Conservation (phyloP, 331 rosid genomes). For the Pyrus hybrid region DNA sequence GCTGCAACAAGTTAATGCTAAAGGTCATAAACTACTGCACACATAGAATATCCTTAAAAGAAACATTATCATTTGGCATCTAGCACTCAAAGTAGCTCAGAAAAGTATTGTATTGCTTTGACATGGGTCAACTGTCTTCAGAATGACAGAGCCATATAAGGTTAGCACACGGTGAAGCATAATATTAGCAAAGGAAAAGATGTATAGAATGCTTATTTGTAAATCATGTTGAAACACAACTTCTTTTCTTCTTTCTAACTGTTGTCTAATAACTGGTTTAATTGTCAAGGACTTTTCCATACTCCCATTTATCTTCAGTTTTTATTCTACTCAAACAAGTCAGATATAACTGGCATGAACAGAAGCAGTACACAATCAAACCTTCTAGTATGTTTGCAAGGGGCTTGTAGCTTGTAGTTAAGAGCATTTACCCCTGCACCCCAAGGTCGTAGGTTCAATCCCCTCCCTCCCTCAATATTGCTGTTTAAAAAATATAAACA, state of each 20-base stretch:
- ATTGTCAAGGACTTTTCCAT: background rate
- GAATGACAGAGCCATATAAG: background rate
- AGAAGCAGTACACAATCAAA: background rate
- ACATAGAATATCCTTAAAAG: background rate
- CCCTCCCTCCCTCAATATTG: too few species aligned
- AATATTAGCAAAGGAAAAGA: background rate
- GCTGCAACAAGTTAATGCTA: conserved; percentile 16
- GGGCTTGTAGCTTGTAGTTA: too few species aligned
- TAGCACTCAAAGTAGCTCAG: background rate
- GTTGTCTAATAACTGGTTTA: background rate
- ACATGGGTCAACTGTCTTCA: background rate
- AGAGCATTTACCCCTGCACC: too few species aligned
- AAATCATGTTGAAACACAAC: background rate
- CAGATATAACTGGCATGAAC: background rate
- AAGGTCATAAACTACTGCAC: background rate
- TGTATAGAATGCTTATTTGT: background rate
- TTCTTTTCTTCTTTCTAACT: background rate
- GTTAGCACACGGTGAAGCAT: background rate
- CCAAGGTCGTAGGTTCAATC: too few species aligned
- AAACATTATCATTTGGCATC: background rate
- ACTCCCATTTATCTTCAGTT: too few species aligned
- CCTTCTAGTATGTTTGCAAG: background rate
- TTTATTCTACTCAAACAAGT: too few species aligned
- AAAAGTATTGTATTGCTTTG: background rate
- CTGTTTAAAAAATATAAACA: too few species aligned